phyloP scores from a whole-genome alignment of 2,329 filamentous ascomycete species.

The Cladorrhinum sp. region DNA sequence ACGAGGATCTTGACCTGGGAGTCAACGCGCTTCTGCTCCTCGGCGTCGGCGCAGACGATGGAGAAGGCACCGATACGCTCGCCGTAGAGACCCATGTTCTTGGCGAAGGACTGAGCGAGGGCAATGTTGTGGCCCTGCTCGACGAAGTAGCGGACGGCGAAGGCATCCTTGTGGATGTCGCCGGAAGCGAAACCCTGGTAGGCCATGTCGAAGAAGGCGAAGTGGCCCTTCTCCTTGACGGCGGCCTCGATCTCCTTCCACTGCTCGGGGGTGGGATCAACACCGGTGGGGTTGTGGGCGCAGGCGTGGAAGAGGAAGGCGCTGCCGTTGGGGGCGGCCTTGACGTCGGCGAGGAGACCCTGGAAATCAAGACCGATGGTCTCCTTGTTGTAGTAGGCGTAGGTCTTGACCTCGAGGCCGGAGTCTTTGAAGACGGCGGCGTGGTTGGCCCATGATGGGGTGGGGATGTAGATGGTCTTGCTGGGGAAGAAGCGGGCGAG shows the following conservation, averaged over 20 bases:
- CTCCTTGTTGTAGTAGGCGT: constrained; percentile 98
- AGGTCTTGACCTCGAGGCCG: constrained; percentile 86
- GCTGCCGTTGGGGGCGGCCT: constrained; percentile 80
- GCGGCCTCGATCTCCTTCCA: constrained; percentile 87
- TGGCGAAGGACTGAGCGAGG: constrained; percentile 92
- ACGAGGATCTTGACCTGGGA: constrained; percentile 98
- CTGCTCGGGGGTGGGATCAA: constrained; percentile 88
- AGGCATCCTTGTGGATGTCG: constrained; percentile 88
- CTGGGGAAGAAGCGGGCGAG: constrained; percentile 86
- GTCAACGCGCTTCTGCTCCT: constrained; percentile 93
- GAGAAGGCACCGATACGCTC: constrained; percentile 98
- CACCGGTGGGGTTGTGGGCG: constrained; percentile 95
- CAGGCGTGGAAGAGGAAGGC: constrained; percentile 94
- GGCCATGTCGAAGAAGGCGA: constrained; percentile 98
- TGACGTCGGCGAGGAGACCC: constrained; percentile 86
- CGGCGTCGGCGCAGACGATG: constrained; percentile 76
- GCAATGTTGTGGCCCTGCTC: constrained; percentile 85
- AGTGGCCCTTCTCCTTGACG: constrained; percentile 84
- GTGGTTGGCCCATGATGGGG: constrained; percentile 97
- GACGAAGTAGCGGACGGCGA: constrained; percentile 89
- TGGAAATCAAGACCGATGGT: constrained; percentile 98
- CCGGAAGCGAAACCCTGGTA: constrained; percentile 98
- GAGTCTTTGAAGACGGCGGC: constrained; percentile 93
- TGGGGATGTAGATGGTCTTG: constrained; percentile 97
- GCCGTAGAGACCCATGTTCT: constrained; percentile 99